Evolutionary conservation across 2,329 filamentous ascomycete species (phyloP), one percentile per base, ranked within the genome.

Genomic region (Bipolaris zeicola): DNA sequence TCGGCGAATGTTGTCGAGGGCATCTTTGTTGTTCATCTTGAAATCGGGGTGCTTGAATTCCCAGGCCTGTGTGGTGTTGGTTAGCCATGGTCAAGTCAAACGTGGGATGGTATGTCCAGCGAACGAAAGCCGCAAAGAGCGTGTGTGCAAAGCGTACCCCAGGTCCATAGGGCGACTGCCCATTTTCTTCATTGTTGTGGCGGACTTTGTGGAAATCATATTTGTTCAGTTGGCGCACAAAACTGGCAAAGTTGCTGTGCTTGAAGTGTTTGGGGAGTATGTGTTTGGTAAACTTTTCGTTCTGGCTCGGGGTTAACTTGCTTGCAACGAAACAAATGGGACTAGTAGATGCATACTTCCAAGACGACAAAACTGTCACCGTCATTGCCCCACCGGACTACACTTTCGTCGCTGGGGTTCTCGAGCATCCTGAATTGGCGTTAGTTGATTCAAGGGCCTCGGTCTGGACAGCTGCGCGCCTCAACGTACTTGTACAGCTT

Each of bases 191-290:
- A 64, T 92, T 96, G 69, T 93, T 91, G 71, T 90, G 91, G 63
- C 95, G 87, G 62, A 98, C 93, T 82, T 99, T 99, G 82, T 99
- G 95, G 68, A 99, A 99, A 74, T 96, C 93, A 77, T 96, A 97
- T 76, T 97, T 97, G 81, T 97, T 97, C 56, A 97, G 81, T 76
- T 97, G 93, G 46, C 93, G 89, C 56, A 97, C 93, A 74, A 97
- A 97, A 78, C 92, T 96, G 31, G 93, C 93, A 80, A 97, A 97
- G 76, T 97, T 97, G 84, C 92, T 96, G 79, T 98, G 95, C 78
- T 99, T 99, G 83, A 99, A 99, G 71, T 98, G 92, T 75, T 98
- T 97, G 2, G 95, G 95, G 14, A 99, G 86, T 68, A 99, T 96
- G 37, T 91, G 90, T 76, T 97, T 96, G 20, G 95, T 98, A 73